Percentiles rank a stretch among this genome's conserved stretches.
Evolutionary conservation across 345 rosid genomes (phyloP).

Genomic region (Populus tremula): DNA sequence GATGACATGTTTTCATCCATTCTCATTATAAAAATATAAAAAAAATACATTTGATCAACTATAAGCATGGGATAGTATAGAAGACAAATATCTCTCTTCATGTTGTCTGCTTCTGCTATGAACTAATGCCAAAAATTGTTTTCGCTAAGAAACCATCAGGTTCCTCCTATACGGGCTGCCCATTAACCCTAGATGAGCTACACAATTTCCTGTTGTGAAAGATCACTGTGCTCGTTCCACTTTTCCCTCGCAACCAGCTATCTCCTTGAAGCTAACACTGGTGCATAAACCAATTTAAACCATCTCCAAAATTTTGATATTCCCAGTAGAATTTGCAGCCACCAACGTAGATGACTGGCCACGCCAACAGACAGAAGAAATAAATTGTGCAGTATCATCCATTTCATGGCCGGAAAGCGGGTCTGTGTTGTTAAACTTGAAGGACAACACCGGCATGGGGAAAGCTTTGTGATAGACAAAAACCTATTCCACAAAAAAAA

Average conservation of each 20-base stretch:
- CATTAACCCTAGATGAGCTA: slow-evolving; percentile 11
- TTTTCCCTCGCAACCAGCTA: not conserved
- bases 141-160: not conserved
- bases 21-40: not conserved
- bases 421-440: slow-evolving; percentile 64
- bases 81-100: slow-evolving; percentile 13
- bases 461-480: slow-evolving; percentile 92
- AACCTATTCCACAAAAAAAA: slow-evolving; percentile 44
- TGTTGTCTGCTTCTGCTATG: slow-evolving; percentile 22
- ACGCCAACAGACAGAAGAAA: slow-evolving; percentile 89
- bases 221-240: not conserved
- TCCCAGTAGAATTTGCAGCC: slow-evolving; percentile 88
- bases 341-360: slow-evolving; percentile 70
- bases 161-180: slow-evolving; percentile 20
- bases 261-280: not conserved
- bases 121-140: slow-evolving; percentile 38
- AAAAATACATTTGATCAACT: not conserved
- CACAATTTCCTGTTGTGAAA: slow-evolving; percentile 19
- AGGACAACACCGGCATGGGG: slow-evolving; percentile 88
- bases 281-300: slow-evolving; percentile 25
- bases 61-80: slow-evolving; percentile 27
- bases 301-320: slow-evolving; percentile 90
- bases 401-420: slow-evolving; percentile 55
- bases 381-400: slow-evolving; percentile 68
- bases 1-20: not conserved